Evolutionary conservation across 2,329 filamentous ascomycete species (phyloP).

Genomic region (Aureobasidium sp.): DNA sequence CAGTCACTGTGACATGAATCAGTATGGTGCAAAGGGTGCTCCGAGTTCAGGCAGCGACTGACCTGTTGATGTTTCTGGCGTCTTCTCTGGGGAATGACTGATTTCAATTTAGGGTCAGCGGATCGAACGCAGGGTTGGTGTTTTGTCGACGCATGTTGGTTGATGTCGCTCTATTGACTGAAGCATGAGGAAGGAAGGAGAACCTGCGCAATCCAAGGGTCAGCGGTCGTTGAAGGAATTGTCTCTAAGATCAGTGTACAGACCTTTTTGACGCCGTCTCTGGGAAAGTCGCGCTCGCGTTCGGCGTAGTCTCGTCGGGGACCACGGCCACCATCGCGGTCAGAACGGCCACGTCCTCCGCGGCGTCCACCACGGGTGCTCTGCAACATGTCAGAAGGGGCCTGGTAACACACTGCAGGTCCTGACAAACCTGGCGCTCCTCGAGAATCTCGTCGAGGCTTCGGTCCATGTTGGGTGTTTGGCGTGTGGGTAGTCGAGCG

Average conservation of each 20-base stretch:
- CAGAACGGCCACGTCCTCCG: constrained; percentile 22
- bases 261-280: constrained; percentile 90
- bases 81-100: constrained; percentile 41
- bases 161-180: constrained; percentile 24
- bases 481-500: background rate
- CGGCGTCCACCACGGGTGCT: constrained; percentile 19
- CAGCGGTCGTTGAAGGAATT: background rate
- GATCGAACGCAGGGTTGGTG: constrained; percentile 14
- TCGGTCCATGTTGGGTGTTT: constrained; percentile 49
- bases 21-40: constrained; percentile 16
- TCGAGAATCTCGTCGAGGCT: constrained; percentile 58
- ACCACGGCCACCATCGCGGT: constrained; percentile 21
- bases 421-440: constrained; percentile 48
- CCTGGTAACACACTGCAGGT: background rate
- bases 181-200: constrained; percentile 22
- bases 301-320: constrained; percentile 38
- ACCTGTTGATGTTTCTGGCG: constrained; percentile 65
- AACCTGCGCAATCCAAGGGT: constrained; percentile 16
- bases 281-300: constrained; percentile 53
- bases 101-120: constrained; percentile 32
- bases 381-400: constrained; percentile 1
- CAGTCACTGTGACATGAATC: constrained; percentile 58
- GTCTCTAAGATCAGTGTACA: background rate
- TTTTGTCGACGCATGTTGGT: constrained; percentile 7
- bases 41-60: constrained; percentile 25